Base-by-base conservation (phyloP, 768 basidiomycete species). In the Termitomyces heimii region DNA sequence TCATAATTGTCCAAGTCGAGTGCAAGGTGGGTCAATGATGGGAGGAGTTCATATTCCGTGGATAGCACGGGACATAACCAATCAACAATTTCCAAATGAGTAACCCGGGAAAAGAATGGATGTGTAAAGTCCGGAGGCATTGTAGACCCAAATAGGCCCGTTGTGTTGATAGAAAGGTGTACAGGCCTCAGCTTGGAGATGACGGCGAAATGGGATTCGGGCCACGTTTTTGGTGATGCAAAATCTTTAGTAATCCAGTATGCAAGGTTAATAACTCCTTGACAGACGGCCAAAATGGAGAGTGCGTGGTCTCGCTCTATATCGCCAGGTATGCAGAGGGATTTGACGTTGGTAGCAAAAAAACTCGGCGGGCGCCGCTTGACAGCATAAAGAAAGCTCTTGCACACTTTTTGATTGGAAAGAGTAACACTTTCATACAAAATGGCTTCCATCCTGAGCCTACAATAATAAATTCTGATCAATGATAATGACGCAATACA, bases 81-180 rank as follows among this genome's bases (percentile, higher is more conserved):
- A 55, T 68, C 65, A 24, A 66, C 63, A n/a, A 68, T 56, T 56
- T 68, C 67, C 16, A 69, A 58, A 53, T 67, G 65, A 0, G 63
- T 65, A 0, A 67, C 63, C 18, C 47, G 59, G 32, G 63, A 59
- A 53, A 69, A 69, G 34, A 68, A 67, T 9, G 65, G 64, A n/a
- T 64, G 63, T 16, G 55, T 42, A 35, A 69, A 64, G 39, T 66
- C 62, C 7, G 61, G 62, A 6, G 57, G 45, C 22, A 22, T 35
- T 28, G 26, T 28, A 20, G 31, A 35, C 29, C 65, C 62, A 35
- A 60, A 69, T n/a, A 69, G 62, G 16, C 66, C 65, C 40, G 52
- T 24, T 7, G 60, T 48, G 24, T 67, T 68, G 26, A 69, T 62
- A 0, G 67, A 69, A n/a, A 69, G 63, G 10, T 60, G 62, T 28